Conservation (phyloP, 768 basidiomycete species). For the Russula virescens region DNA sequence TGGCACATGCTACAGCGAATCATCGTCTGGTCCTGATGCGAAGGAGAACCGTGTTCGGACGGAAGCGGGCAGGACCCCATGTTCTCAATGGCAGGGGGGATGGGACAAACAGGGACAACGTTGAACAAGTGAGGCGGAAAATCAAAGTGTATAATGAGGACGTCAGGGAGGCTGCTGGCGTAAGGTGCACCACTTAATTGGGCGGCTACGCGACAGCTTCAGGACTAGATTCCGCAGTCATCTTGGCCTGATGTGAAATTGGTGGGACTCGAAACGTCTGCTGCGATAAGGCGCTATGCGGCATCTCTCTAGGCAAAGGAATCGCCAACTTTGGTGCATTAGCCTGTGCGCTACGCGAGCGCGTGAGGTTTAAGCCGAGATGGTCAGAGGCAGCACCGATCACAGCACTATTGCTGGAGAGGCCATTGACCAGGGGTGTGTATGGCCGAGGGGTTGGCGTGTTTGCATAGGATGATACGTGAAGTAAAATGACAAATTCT, state of each 20-base stretch:
- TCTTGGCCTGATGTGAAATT: constrained; percentile 27
- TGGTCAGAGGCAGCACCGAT: constrained; percentile 9
- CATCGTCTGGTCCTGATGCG: background rate
- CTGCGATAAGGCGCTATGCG: constrained; percentile 51
- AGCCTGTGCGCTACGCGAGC: constrained; percentile 18
- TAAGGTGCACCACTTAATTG: background rate
- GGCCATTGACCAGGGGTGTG: constrained; percentile 40
- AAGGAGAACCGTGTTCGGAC: background rate
- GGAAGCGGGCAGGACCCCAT: background rate
- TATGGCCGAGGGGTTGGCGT: constrained; percentile 49
- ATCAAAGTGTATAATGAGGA: background rate
- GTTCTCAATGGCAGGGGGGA: background rate
- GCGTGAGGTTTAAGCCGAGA: constrained; percentile 15
- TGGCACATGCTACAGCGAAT: background rate
- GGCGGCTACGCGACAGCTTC: constrained; percentile 7
- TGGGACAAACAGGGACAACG: background rate
- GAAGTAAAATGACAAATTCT: constrained; percentile 80
- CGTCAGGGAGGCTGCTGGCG: background rate
- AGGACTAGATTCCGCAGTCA: constrained; percentile 22
- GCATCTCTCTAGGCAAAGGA: constrained; percentile 32
- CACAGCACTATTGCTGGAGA: constrained; percentile 14
- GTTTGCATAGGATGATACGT: constrained; percentile 76
- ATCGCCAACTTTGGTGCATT: background rate
- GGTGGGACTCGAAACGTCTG: constrained; percentile 43
- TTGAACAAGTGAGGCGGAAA: background rate